These are phyloP conservation scores for Penicillium verhagenii DNA, from an alignment of 495 filamentous ascomycete genomes.

Conservation along the genomic window DNA sequence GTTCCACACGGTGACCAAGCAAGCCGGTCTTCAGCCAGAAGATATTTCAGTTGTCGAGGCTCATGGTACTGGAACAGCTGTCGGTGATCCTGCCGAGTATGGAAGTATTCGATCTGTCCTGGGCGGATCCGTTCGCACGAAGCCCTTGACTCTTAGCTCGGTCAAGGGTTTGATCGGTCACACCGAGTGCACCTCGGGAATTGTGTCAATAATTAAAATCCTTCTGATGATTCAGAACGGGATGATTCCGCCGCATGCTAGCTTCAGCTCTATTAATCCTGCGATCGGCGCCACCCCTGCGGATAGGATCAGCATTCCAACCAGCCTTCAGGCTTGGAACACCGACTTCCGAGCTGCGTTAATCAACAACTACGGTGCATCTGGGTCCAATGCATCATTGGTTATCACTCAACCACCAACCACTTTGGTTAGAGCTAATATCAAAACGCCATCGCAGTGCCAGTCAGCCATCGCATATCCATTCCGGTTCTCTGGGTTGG, in stretches of 20 bases:
- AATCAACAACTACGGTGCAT: conserved; percentile 51
- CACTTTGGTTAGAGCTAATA: not conserved
- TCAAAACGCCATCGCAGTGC: not conserved
- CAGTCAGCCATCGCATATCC: not conserved
- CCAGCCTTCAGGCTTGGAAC: not conserved
- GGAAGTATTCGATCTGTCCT: conserved; percentile 39
- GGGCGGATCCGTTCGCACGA: conserved; percentile 24
- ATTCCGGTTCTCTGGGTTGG: conserved; percentile 1
- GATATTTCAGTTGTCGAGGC: conserved; percentile 73
- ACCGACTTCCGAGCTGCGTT: conserved; percentile 33
- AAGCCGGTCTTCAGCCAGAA: conserved; percentile 57
- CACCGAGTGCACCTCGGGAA: conserved; percentile 48
- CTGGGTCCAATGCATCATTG: conserved; percentile 43
- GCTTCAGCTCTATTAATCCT: conserved; percentile 42
- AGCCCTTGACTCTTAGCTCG: conserved; percentile 32
- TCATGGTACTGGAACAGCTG: conserved; percentile 74
- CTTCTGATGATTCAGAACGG: conserved; percentile 50
- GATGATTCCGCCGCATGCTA: conserved; percentile 42
- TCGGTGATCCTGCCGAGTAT: conserved; percentile 66
- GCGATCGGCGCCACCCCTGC: conserved; percentile 19
- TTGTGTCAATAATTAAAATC: conserved; percentile 44
- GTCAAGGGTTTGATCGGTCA: conserved; percentile 55
- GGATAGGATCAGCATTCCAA: conserved; percentile 41
- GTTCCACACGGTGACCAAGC: conserved; percentile 53
- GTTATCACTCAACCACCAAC: conserved; percentile 25